Conservation (phyloP, 805 yeast species). For the Priceomyces medius region DNA sequence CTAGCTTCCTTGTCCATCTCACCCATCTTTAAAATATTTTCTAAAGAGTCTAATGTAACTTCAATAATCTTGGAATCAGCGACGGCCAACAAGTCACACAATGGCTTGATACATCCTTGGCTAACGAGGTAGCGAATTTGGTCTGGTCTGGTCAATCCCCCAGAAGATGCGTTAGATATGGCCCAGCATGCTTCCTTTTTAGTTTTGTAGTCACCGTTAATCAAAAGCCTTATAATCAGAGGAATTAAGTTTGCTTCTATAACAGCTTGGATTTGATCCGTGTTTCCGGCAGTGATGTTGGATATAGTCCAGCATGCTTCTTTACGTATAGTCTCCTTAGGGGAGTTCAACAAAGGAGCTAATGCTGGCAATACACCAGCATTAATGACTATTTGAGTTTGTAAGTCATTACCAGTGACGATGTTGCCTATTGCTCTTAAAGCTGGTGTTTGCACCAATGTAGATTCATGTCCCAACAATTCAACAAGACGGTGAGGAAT, state of each 20-base stretch:
- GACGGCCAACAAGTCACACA: conserved; percentile 85
- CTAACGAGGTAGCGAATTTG: conserved; percentile 88
- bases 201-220: conserved; percentile 88
- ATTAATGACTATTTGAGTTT: conserved; percentile 93
- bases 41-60: conserved; percentile 92
- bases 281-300: conserved; percentile 95
- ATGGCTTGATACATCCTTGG: conserved; percentile 96
- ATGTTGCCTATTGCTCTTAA: conserved; percentile 96
- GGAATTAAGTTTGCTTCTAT: conserved; percentile 94
- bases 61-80: conserved; percentile 92
- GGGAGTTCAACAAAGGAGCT: conserved; percentile 72
- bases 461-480: conserved; percentile 77
- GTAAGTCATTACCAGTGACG: conserved; percentile 94
- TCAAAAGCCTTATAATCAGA: conserved; percentile 75
- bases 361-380: conserved; percentile 88
- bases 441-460: conserved; percentile 94
- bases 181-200: conserved; percentile 99
- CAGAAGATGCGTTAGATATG: conserved; percentile 94
- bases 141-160: conserved; percentile 88
- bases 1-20: conserved; percentile 83
- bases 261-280: conserved; percentile 94
- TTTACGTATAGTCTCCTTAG: conserved; percentile 89
- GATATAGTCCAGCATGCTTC: conserved; percentile 99
- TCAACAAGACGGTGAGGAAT: conserved; percentile 94
- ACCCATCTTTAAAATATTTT: conserved; percentile 91